Percentiles rank a stretch among this genome's conserved stretches.
phyloP scores from a whole-genome alignment of 495 filamentous ascomycete species.

The Hypoxylon perforatum region DNA sequence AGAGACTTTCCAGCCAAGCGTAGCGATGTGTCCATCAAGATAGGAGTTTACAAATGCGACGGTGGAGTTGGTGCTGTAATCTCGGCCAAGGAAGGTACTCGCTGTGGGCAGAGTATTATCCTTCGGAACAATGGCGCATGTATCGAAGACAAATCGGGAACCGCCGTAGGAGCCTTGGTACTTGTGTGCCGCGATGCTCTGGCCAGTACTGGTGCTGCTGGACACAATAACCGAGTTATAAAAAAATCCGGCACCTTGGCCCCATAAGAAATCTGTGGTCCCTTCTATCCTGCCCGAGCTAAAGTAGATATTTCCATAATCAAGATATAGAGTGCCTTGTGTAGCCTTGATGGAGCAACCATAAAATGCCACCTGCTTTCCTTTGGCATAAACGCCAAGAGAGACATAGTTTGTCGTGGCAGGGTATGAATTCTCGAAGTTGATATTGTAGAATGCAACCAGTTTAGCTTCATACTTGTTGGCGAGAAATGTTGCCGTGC shows the following conservation, averaged over 20 bases:
- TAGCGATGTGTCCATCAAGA: neutral
- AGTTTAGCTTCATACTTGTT: neutral
- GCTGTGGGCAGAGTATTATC: neutral
- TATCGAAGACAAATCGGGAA: neutral
- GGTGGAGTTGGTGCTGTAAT: neutral
- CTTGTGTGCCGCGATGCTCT: neutral
- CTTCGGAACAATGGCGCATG: neutral
- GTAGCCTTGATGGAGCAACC: neutral
- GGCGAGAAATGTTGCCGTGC: neutral
- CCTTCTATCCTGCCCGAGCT: neutral
- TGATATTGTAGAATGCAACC: neutral
- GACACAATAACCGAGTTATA: neutral
- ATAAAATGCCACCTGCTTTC: neutral
- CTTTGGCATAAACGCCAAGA: neutral
- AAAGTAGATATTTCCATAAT: neutral
- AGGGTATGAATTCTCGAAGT: neutral
- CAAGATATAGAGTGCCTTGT: neutral
- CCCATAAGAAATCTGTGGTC: neutral
- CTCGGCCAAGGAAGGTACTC: neutral
- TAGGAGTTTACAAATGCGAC: neutral
- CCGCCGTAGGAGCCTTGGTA: neutral
- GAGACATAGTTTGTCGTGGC: neutral
- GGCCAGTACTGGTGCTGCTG: neutral
- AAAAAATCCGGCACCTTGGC: neutral
- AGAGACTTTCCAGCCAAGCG: neutral